These are phyloP conservation scores for Fusarium sp. DNA, from an alignment of 2,329 filamentous ascomycete species.

Conservation along the genomic window DNA sequence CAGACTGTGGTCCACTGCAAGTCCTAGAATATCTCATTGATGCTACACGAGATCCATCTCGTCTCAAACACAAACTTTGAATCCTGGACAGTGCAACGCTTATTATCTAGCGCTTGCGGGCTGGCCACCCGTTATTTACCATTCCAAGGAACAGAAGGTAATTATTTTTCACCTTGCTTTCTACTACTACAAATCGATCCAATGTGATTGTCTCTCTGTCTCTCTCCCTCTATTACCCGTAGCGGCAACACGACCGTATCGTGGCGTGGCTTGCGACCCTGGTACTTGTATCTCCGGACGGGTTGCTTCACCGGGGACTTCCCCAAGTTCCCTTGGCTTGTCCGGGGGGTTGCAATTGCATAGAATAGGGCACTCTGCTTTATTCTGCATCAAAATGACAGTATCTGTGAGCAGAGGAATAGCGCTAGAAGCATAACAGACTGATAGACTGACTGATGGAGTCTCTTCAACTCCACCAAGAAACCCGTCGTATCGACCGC, in stretches of 20 bases:
- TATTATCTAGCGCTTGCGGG: constrained; percentile 39
- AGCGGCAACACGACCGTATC: constrained; percentile 23
- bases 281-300: constrained; percentile 35
- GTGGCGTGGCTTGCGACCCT: constrained; percentile 29
- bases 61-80: constrained; percentile 21
- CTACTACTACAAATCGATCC: background rate
- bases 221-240: constrained; percentile 8
- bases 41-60: constrained; percentile 24
- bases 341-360: constrained; percentile 40
- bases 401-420: background rate
- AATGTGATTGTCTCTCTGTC: background rate
- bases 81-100: constrained; percentile 19
- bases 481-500: background rate
- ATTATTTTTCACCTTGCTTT: background rate
- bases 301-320: constrained; percentile 36
- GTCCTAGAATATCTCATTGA: constrained; percentile 2
- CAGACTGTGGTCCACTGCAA: constrained; percentile 1
- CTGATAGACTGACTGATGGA: background rate
- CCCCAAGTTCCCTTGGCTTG: constrained; percentile 37
- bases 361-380: constrained; percentile 21
- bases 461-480: constrained; percentile 16
- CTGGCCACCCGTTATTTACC: constrained; percentile 43
- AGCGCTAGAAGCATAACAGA: background rate
- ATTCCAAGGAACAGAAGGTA: constrained; percentile 32
- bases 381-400: constrained; percentile 29